Percentiles rank a stretch among this genome's conserved stretches.
These are phyloP conservation scores for Eucalyptus tenuipes DNA, from an alignment of 345 rosid genomes.

Conservation along the genomic window DNA sequence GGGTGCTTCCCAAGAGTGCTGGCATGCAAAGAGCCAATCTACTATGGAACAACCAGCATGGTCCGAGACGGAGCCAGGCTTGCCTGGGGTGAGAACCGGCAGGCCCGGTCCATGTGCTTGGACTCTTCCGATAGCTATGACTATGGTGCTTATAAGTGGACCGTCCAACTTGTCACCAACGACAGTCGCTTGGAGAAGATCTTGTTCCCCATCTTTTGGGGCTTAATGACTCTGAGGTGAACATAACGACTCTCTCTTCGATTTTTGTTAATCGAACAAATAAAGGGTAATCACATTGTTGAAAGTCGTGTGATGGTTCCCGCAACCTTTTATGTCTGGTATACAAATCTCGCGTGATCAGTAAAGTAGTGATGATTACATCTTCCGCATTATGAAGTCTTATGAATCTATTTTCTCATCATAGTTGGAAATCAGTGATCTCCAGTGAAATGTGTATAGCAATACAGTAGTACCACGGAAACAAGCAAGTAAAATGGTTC, in stretches of 20 bases:
- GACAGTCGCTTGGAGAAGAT: conserved; percentile 81
- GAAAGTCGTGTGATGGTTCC: background rate
- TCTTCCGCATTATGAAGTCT: background rate
- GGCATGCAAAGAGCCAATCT: conserved; percentile 63
- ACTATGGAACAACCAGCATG: conserved; percentile 54
- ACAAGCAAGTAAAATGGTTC: background rate
- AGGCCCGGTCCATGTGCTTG: conserved; percentile 48
- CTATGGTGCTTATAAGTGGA: conserved; percentile 91
- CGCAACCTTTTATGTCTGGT: background rate
- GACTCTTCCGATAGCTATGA: conserved; percentile 39
- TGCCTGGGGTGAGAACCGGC: conserved; percentile 51
- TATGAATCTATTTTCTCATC: background rate
- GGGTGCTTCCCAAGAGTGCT: conserved; percentile 42
- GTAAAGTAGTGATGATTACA: background rate
- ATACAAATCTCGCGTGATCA: background rate
- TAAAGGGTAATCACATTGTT: background rate
- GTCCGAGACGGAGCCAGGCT: conserved; percentile 33
- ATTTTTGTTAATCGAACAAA: background rate
- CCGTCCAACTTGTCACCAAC: conserved; percentile 72
- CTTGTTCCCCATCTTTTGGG: conserved; percentile 93
- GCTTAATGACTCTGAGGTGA: conserved; percentile 93
- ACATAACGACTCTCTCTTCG: background rate
- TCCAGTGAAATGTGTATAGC: background rate
- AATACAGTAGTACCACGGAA: background rate
- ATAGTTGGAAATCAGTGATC: background rate